Base-by-base conservation (phyloP, 192 early-diverging fungal genomes). In the Dispira parvispora region DNA sequence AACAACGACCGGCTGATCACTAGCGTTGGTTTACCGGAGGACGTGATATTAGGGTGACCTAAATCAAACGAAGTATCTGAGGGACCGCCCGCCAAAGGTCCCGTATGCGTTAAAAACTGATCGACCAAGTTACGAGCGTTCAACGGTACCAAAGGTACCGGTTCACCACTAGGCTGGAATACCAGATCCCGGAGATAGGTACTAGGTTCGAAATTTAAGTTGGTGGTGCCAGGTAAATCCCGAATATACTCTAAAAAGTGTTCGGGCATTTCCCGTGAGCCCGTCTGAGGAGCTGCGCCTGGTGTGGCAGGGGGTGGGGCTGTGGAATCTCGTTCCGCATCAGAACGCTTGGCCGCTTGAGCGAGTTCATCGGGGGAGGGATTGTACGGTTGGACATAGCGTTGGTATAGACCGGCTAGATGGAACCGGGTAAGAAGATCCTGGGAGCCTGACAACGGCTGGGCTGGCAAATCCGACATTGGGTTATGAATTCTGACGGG, bases 381-480 rank as follows among this genome's bases (percentile, higher is more conserved):
- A n/a, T 46, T 11, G 46, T 68, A 65, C 9, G 69, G 67, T 43
- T 63, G 45, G 43, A 75, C 66, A 45, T 70, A 69, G n/a, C 67
- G 52, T 47, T 75, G 54, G 56, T 75, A 75, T 38, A 65, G 38
- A 12, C 64, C 57, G 25, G 65, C 61, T 11, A 75, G 52, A 28
- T 65, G 61, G 53, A 63, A 73, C 21, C 66, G 68, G 18, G 65
- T 67, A 1, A 75, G 45, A 11, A 75, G 66, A 61, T 75, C 74
- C 11, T 63, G 65, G 42, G 64, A 68, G 45, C 71, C 74, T 20
- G 68, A 71, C 46, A 75, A 46, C 55, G 47, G 21, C 47, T 16
- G 21, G 4, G 47, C 1, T 16, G 47, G 1, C 21, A 23, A 20
- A 50, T 16, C 18, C 47, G 47, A 50, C 18, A 16, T 50, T 20